phyloP scores from a whole-genome alignment of 192 early-diverging fungal genomes.

The Linnemannia exigua region DNA sequence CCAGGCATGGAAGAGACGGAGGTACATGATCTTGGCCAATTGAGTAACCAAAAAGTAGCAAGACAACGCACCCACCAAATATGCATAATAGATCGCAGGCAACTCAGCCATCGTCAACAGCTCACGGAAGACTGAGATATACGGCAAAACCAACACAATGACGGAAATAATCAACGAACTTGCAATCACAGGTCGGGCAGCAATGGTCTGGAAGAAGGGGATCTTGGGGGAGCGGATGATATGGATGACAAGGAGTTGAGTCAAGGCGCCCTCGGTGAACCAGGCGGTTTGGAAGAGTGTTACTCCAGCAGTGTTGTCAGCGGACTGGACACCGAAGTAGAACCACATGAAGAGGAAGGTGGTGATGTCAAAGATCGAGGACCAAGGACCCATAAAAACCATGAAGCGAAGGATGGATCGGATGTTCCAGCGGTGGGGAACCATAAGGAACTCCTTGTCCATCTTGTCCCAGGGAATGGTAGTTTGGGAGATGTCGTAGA shows the following conservation, averaged over 20 bases:
- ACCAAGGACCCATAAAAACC: conserved; percentile 63
- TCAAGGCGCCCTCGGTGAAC: conserved; percentile 62
- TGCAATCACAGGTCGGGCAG: conserved; percentile 39
- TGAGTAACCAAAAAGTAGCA: conserved; percentile 55
- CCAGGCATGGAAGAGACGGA: conserved; percentile 58
- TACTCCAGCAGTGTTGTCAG: conserved; percentile 21
- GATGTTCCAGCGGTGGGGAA: conserved; percentile 61
- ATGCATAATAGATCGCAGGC: conserved; percentile 48
- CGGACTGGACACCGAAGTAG: conserved; percentile 48
- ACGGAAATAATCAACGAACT: conserved; percentile 31
- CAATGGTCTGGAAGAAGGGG: conserved; percentile 60
- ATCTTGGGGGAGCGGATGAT: conserved; percentile 64
- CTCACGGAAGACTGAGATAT: conserved; percentile 36
- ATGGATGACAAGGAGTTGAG: conserved; percentile 63
- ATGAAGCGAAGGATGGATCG: conserved; percentile 63
- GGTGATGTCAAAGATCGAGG: conserved; percentile 61
- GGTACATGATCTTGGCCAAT: conserved; percentile 52
- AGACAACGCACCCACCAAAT: conserved; percentile 39
- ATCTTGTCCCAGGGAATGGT: conserved; percentile 65
- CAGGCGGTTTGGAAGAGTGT: conserved; percentile 56
- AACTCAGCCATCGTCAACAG: conserved; percentile 44
- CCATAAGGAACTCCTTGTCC: conserved; percentile 61
- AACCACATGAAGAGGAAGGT: conserved; percentile 61
- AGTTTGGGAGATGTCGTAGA: conserved; percentile 67
- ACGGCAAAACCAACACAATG: conserved; percentile 48